Conservation (phyloP, 208 protist genomes). For the Trypanosoma vivax region DNA sequence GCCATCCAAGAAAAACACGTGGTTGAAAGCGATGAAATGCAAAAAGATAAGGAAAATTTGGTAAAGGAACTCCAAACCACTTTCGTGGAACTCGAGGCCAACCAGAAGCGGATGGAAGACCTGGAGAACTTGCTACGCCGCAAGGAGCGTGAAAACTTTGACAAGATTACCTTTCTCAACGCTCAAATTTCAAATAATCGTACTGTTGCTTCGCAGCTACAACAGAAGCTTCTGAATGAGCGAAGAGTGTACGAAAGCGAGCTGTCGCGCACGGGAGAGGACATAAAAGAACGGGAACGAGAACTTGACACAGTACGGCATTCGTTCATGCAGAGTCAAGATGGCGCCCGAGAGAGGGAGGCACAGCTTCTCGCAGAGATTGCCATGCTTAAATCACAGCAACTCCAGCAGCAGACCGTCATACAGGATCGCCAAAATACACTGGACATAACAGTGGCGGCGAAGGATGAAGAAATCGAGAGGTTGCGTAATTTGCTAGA, state of each 20-base stretch:
- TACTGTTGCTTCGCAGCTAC: slow-evolving; percentile 59
- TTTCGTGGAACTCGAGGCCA: slow-evolving; percentile 52
- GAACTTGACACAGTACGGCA: slow-evolving; percentile 25
- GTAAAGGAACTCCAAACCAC: slow-evolving; percentile 28
- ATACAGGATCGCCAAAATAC: slow-evolving; percentile 24
- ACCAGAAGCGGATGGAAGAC: slow-evolving; percentile 56
- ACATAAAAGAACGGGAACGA: slow-evolving; percentile 22
- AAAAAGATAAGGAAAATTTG: slow-evolving; percentile 19
- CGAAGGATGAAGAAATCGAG: slow-evolving; percentile 52
- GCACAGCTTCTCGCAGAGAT: slow-evolving; percentile 44
- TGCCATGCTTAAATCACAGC: slow-evolving; percentile 27
- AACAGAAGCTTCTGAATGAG: slow-evolving; percentile 47
- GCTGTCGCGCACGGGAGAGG: slow-evolving; percentile 22
- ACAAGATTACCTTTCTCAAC: slow-evolving; percentile 84
- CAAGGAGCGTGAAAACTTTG: slow-evolving; percentile 74
- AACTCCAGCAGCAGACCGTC: slow-evolving; percentile 24
- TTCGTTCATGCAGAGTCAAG: slow-evolving; percentile 15
- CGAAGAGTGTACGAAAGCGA: slow-evolving; percentile 33
- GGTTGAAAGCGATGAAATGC: slow-evolving; percentile 25
- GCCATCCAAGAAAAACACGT: slow-evolving; percentile 32
- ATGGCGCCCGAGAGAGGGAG: slow-evolving; percentile 27
- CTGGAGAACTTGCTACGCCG: slow-evolving; percentile 52
- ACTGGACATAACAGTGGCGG: slow-evolving; percentile 17
- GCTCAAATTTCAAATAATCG: slow-evolving; percentile 81
- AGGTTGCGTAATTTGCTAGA: slow-evolving; percentile 58